These are phyloP conservation scores for Coemansia biformis DNA, from an alignment of 192 early-diverging fungal genomes.

Conservation along the genomic window DNA sequence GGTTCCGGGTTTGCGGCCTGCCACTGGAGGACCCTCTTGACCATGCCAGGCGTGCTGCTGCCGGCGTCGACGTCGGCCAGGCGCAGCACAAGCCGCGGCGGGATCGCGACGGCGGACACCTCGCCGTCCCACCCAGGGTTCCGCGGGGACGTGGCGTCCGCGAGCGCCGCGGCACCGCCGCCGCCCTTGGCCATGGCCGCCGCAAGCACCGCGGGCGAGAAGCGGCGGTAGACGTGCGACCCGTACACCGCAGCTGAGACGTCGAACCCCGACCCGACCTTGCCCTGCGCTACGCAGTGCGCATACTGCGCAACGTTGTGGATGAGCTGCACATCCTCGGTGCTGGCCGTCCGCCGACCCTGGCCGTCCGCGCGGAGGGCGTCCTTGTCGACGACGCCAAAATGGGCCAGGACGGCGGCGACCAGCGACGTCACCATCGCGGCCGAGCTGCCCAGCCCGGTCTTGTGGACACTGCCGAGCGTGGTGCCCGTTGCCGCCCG, in stretches of 20 bases:
- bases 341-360: too few relatives aligned
- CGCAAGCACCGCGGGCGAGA: constrained; percentile 63
- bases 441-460: constrained; percentile 95
- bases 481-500: constrained; percentile 63
- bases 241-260: constrained; percentile 90
- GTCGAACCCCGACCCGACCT: constrained; percentile 96
- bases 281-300: constrained; percentile 98
- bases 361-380: too few relatives aligned
- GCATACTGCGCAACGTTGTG: constrained; percentile 87
- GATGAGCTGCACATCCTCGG: constrained; percentile 51
- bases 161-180: constrained; percentile 10
- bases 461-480: constrained; percentile 76
- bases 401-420: constrained; percentile 69
- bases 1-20: constrained; percentile 60
- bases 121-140: constrained; percentile 63
- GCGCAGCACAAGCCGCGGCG: constrained; percentile 65
- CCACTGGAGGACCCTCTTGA: constrained; percentile 82
- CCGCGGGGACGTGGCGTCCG: constrained; percentile 27
- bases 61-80: constrained; percentile 93
- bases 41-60: constrained; percentile 89
- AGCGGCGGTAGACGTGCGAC: constrained; percentile 79
- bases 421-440: constrained; percentile 92
- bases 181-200: constrained; percentile 48
- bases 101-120: constrained; percentile 61
- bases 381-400: not conserved